These are phyloP conservation scores for Gorgonomyces haynaldii DNA, from an alignment of 192 early-diverging fungal species.

Conservation along the genomic window DNA sequence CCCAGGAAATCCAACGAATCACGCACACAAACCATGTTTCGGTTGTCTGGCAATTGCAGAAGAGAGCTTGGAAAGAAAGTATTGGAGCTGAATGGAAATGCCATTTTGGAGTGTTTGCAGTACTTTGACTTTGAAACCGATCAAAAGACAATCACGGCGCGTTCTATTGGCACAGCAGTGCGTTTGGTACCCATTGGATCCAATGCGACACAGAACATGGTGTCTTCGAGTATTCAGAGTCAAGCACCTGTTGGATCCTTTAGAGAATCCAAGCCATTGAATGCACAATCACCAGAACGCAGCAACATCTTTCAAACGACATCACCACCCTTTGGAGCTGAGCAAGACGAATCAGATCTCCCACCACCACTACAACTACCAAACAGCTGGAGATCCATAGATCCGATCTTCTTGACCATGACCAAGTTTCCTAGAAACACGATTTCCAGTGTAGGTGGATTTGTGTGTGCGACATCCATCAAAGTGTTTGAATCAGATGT, in stretches of 20 bases:
- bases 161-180: constrained; percentile 68
- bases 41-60: constrained; percentile 46
- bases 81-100: constrained; percentile 61
- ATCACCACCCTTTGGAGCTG: constrained; percentile 5
- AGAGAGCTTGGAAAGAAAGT: constrained; percentile 65
- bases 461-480: constrained; percentile 51
- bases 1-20: constrained; percentile 69
- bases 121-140: constrained; percentile 67
- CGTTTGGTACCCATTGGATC: constrained; percentile 22
- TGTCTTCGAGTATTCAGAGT: background rate
- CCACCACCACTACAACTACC: constrained; percentile 4
- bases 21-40: constrained; percentile 55
- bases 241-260: background rate
- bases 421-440: constrained; percentile 35
- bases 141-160: constrained; percentile 56
- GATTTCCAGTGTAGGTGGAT: constrained; percentile 41
- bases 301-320: background rate
- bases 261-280: background rate
- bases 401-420: constrained; percentile 36
- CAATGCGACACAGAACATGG: constrained; percentile 1
- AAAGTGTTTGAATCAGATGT: constrained; percentile 45
- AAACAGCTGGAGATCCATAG: constrained; percentile 15
- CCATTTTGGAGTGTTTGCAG: constrained; percentile 60
- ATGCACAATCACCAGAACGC: background rate
- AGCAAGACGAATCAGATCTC: background rate